These are phyloP conservation scores for Brassica hybrid DNA, from an alignment of 441 rosid genomes.

Conservation along the genomic window DNA sequence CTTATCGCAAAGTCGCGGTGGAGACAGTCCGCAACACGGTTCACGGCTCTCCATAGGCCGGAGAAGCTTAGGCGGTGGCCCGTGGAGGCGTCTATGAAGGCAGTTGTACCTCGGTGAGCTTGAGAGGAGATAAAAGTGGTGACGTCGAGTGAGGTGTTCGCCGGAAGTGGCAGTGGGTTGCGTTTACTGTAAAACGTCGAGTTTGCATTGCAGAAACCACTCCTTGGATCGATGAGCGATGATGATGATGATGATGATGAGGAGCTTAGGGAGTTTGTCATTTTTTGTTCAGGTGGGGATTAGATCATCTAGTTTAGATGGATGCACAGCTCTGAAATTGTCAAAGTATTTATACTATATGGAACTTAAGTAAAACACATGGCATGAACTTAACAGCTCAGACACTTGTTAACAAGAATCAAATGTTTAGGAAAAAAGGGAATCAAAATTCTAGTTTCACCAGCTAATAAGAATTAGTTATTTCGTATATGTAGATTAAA, in stretches of 20 bases:
- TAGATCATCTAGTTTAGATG: neutral
- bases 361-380: too few relatives aligned
- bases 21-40: slow-evolving; percentile 60
- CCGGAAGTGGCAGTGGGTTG: slow-evolving; percentile 56
- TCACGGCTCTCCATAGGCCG: slow-evolving; percentile 71
- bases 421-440: neutral
- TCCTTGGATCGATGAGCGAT: slow-evolving; percentile 33
- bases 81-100: slow-evolving; percentile 77
- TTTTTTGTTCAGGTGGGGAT: neutral
- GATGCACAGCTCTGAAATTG: neutral
- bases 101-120: slow-evolving; percentile 69
- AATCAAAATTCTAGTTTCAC: too few relatives aligned
- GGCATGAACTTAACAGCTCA: neutral
- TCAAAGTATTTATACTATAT: neutral
- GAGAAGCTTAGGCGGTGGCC: slow-evolving; percentile 61
- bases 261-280: neutral
- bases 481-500: too few relatives aligned
- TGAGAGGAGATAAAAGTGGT: slow-evolving; percentile 78
- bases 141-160: slow-evolving; percentile 56
- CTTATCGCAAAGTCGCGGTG: slow-evolving; percentile 61
- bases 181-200: slow-evolving; percentile 80
- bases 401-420: neutral
- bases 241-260: neutral
- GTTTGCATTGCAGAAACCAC: slow-evolving; percentile 65
- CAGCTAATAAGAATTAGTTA: too few relatives aligned